Evolutionary conservation across 148 eudicot genomes (phyloP), one percentile per base, ranked within the genome.

Genomic region (Fagopyrum tataricum): DNA sequence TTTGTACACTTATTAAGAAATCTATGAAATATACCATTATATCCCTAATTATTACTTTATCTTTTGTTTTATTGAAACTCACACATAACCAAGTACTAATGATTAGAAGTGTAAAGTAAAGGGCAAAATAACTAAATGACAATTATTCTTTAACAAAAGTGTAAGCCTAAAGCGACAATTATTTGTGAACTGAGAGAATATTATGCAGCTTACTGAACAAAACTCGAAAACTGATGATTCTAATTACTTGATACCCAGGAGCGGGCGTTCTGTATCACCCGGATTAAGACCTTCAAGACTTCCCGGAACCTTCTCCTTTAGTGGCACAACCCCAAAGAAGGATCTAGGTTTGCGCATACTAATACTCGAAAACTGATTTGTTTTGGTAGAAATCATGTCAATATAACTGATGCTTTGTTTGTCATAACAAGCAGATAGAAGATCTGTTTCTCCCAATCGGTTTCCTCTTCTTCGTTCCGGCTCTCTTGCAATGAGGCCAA

Each of bases 401-500:
- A 43, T 23, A 44, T 72, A 21, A 51, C 2, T 48, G 58, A 15
- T 26, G 18, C 26, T 72, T 24, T 20, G 48, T n/a, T 48, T 48
- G 18, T 4, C 15, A 61, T 20, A 93, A 82, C 39, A 87, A 83
- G 66, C 71, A 68, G 71, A 68, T 68, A 17, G 48, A 41, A 83
- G 94, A 82, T 74, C 96, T 72, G 84, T 79, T 82, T 93, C 98
- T 68, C 98, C 96, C 0, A 87, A 78, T 67, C 87, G 89, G 51
- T 87, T 90, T 76, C 87, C 94, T 42, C 89, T 90, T 80, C 42
- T 85, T 56, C 89, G 90, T 37, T 80, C 89, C 68, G 96, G 93
- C 41, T 93, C 98, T 24, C 76, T 87, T 49, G 83, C 92, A 70
- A 83, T 85, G 47, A 85, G 91, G 78, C 79, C 92, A 40, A 81